Base-by-base conservation (phyloP, 1,139 yeast species). In the Blastobotrys illinoisensis region DNA sequence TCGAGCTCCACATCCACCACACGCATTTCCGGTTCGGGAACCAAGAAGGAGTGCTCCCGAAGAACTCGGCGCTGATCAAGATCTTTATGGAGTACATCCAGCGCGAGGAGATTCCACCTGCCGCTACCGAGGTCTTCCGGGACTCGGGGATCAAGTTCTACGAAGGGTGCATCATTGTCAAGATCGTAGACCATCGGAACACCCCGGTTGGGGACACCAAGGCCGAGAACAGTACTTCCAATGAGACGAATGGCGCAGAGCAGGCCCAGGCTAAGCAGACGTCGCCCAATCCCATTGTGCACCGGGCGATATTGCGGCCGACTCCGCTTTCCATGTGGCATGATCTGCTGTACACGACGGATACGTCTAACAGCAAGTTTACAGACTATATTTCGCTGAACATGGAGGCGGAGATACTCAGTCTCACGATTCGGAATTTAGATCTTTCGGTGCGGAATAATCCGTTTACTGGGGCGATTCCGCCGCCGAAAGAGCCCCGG, bases 1-100 rank as follows among this genome's bases (percentile, higher is more conserved):
- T 93, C 56, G 95, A 85, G 58, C 83, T 93, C 62, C 97, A 93
- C 65, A 89, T 93, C 44, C 91, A 87, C 70, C 95, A 88, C 62
- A 88, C 88, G 51, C 96, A 91, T 70, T 93, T 83, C 68, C 79
- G 95, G 58, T 89, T 86, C 72, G 87, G 87, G 56, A 83, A 83
- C 62, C 81, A 77, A 58, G 95, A 95, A 51, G 85, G 88, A 49
- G 82, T 88, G 14, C 82, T 93, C 51, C 95, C 96, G 20, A 86
- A 87, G 65, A 80, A 80, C 63, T 86, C 88, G 56, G 87, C 90
- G n/a, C 80, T 88, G 71, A 81, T 88, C 54, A 86, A 85, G 61
- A 63, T 63, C 52, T 93, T 93, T 64, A 74, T 93, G 58, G 84
- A 85, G 59, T 88, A 84, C 67, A 87, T 91, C 9, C 83, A 91